These are phyloP conservation scores for Colletotrichum tofieldiae DNA, from an alignment of 2,329 filamentous ascomycete species.

Conservation along the genomic window DNA sequence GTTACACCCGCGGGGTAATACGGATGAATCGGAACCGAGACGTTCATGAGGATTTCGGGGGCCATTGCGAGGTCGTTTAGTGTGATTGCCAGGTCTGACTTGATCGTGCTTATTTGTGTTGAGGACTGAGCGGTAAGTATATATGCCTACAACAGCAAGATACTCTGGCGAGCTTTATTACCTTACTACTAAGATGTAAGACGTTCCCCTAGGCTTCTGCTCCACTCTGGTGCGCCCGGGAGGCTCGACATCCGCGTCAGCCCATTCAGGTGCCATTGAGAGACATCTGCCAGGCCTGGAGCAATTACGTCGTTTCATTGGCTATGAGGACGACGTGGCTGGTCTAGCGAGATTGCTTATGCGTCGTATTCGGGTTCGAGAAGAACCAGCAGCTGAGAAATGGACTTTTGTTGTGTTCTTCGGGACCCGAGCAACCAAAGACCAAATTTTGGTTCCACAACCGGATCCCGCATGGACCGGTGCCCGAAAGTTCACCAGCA, in stretches of 20 bases:
- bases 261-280: conserved; percentile 9
- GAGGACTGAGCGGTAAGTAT: not conserved
- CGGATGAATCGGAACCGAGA: conserved; percentile 65
- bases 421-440: not conserved
- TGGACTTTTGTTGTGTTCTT: not conserved
- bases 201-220: not conserved
- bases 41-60: conserved; percentile 20
- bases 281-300: not conserved
- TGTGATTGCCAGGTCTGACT: not conserved
- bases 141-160: not conserved
- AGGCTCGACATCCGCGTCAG: conserved; percentile 27
- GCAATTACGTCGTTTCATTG: conserved; percentile 1
- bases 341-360: conserved; percentile 26
- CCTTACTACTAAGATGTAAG: not conserved
- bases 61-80: not conserved
- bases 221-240: conserved; percentile 19
- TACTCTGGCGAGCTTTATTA: conserved; percentile 2
- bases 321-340: not conserved
- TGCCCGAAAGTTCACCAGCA: not conserved
- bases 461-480: conserved; percentile 7
- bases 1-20: conserved; percentile 79
- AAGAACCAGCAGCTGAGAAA: not conserved
- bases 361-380: conserved; percentile 28
- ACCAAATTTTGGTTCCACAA: not conserved
- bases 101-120: not conserved